Conservation (phyloP, 2,329 filamentous ascomycete species). For the Botrytis fabae region DNA sequence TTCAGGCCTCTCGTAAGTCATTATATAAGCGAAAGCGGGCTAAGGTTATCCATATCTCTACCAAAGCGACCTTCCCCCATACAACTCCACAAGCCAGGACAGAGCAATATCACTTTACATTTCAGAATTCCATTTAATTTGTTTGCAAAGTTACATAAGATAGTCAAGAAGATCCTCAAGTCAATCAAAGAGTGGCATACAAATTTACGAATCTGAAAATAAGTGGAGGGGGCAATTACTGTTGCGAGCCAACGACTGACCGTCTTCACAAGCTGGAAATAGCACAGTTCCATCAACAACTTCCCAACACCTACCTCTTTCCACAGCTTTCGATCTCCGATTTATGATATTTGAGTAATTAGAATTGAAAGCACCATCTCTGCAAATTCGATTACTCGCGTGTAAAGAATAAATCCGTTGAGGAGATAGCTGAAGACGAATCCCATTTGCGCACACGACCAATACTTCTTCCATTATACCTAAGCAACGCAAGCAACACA, state of each 20-base stretch:
- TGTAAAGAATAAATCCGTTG: neutral
- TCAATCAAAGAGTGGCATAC: conserved; percentile 13
- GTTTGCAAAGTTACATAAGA: conserved; percentile 22
- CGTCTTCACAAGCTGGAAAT: conserved; percentile 4
- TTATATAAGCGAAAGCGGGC: conserved; percentile 32
- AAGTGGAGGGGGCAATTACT: conserved; percentile 5
- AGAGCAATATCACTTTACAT: conserved; percentile 14
- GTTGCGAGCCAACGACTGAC: conserved; percentile 1
- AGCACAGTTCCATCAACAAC: neutral
- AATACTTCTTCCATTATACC: neutral
- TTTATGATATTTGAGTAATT: neutral
- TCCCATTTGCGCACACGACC: neutral
- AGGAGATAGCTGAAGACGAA: neutral
- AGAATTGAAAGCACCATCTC: neutral
- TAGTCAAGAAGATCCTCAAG: conserved; percentile 14
- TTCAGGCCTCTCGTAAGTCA: neutral
- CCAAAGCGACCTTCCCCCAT: conserved; percentile 31
- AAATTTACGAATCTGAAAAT: conserved; percentile 2
- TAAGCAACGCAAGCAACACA: conserved; percentile 27
- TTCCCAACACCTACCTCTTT: conserved; percentile 1
- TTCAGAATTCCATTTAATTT: conserved; percentile 13
- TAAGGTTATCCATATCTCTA: conserved; percentile 32
- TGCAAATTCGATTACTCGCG: conserved; percentile 13
- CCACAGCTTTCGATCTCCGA: conserved; percentile 1
- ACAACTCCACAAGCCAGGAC: conserved; percentile 35